Evolutionary conservation across 345 rosid genomes (phyloP).

Genomic region (Aquilaria yunnanensis): DNA sequence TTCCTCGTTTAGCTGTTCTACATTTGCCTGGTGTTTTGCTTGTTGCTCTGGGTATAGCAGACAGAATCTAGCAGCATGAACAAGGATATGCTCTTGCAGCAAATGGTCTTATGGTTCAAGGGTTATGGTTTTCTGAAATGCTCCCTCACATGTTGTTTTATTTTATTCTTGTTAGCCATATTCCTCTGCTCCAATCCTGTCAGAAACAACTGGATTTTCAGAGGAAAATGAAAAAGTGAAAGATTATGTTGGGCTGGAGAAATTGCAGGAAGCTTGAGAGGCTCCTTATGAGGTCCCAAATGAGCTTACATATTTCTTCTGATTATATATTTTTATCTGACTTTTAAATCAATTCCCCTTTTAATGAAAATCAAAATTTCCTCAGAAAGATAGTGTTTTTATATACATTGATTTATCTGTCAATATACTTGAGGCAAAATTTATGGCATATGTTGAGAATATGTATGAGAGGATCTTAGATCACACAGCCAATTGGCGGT

Average conservation of each 20-base stretch:
- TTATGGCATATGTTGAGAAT: too few species aligned
- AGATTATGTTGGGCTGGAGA: too few species aligned
- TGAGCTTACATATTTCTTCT: too few species aligned
- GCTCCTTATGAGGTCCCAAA: too few species aligned
- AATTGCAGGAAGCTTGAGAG: too few species aligned
- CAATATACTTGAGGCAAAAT: too few species aligned
- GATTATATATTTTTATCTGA: too few species aligned
- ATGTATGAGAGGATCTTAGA: background rate
- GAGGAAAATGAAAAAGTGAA: background rate
- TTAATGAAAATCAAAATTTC: too few species aligned
- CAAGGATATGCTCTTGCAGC: constrained; percentile 3
- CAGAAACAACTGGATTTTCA: background rate
- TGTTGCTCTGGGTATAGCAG: constrained; percentile 26
- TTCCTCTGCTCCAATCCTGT: background rate
- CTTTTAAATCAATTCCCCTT: too few species aligned
- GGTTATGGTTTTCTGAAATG: background rate
- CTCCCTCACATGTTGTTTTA: background rate
- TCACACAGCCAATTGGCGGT: background rate
- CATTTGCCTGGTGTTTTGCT: constrained; percentile 7
- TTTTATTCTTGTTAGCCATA: background rate
- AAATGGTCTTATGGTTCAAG: constrained; percentile 8
- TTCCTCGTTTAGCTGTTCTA: background rate
- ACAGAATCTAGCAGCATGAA: constrained; percentile 32
- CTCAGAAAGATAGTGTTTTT: too few species aligned
- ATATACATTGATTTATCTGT: too few species aligned